Conservation (phyloP, 176 grass and related monocot species). For the Cymbopogon citratus region DNA sequence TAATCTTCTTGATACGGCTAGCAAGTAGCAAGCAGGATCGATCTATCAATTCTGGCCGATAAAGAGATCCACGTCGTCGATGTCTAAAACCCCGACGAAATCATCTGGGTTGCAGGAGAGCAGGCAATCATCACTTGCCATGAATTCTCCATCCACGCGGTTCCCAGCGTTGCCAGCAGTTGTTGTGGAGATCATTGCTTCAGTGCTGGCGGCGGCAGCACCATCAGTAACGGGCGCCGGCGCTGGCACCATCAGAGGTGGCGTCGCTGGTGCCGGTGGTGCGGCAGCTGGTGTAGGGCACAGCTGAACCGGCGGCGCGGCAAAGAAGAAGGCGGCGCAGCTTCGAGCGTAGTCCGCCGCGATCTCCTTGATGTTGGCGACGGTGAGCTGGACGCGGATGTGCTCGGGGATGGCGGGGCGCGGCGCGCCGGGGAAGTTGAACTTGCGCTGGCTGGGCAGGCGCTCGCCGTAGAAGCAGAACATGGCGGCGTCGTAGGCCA, state of each 20-base stretch:
- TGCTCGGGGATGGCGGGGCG: constrained; percentile 17
- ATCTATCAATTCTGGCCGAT: neutral
- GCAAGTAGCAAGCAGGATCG: neutral
- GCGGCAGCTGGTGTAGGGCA: neutral
- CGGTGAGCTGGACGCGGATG: neutral
- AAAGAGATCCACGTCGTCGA: neutral
- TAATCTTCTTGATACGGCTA: neutral
- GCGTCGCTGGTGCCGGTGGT: neutral
- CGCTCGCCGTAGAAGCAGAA: constrained; percentile 32
- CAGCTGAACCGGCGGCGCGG: neutral
- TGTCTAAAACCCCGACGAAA: neutral
- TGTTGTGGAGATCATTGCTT: neutral
- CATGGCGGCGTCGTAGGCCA: constrained; percentile 33
- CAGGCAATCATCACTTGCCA: neutral
- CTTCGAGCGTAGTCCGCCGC: neutral
- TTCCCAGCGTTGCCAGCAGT: neutral
- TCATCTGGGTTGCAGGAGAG: neutral
- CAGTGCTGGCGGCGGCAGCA: neutral
- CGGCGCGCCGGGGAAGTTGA: constrained; percentile 26
- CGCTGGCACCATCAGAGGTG: neutral
- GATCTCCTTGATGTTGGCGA: constrained; percentile 27
- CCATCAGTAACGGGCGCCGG: neutral
- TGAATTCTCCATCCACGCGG: neutral
- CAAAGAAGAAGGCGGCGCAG: neutral
- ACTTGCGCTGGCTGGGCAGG: neutral